phyloP scores from a whole-genome alignment of 805 yeast genomes.

The Kazachstania martiniae region DNA sequence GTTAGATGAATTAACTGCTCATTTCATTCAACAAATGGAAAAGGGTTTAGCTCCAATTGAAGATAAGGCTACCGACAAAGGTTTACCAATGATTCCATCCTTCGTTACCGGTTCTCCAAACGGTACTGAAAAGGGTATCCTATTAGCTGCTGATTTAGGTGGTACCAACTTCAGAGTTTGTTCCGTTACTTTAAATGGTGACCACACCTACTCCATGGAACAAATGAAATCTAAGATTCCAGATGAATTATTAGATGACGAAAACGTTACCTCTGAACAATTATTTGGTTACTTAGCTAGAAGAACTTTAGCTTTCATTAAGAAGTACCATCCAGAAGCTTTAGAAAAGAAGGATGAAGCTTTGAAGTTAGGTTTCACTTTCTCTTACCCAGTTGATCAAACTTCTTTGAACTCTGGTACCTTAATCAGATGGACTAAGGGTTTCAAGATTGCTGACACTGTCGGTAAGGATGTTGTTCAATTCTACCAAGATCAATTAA shows the following conservation, averaged over 20 bases:
- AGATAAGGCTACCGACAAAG: constrained; percentile 28
- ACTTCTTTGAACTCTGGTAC: constrained; percentile 68
- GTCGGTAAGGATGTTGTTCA: constrained; percentile 76
- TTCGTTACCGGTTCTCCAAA: constrained; percentile 78
- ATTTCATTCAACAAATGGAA: constrained; percentile 51
- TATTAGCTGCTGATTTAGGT: constrained; percentile 87
- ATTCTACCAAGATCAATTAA: constrained; percentile 59
- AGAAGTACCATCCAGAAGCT: constrained; percentile 46
- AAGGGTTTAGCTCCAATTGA: constrained; percentile 35
- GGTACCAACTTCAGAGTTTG: constrained; percentile 96
- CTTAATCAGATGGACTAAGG: constrained; percentile 92
- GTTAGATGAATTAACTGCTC: constrained; percentile 29
- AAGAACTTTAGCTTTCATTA: constrained; percentile 53
- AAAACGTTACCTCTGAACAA: constrained; percentile 40
- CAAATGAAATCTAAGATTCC: constrained; percentile 79
- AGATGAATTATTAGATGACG: constrained; percentile 54
- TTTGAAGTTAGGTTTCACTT: constrained; percentile 86
- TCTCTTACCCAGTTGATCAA: constrained; percentile 88
- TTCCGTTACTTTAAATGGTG: constrained; percentile 66
- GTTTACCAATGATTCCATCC: constrained; percentile 88
- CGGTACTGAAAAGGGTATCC: constrained; percentile 76
- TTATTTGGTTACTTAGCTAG: constrained; percentile 68
- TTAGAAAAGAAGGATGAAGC: constrained; percentile 15
- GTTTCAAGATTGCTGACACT: constrained; percentile 75
- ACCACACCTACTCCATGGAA: constrained; percentile 60